These are phyloP conservation scores for Meyerozyma smithsonii DNA, from an alignment of 1,139 yeast species.

Conservation along the genomic window DNA sequence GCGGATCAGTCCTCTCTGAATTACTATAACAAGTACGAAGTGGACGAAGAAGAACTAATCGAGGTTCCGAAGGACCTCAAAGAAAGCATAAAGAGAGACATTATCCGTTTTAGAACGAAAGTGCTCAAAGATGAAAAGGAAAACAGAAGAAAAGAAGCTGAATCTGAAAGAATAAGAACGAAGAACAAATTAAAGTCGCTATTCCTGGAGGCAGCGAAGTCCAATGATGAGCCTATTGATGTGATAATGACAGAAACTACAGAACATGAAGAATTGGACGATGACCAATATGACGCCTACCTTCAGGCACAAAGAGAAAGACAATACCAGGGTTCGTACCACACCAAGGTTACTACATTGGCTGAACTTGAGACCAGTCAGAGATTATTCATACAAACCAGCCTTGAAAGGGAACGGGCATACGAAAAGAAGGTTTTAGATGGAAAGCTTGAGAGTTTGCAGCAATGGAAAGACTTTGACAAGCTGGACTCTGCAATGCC, in stretches of 20 bases:
- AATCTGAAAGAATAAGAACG: slow-evolving; percentile 49
- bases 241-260: background rate
- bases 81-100: slow-evolving; percentile 54
- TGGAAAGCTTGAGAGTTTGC: slow-evolving; percentile 32
- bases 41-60: slow-evolving; percentile 55
- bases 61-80: slow-evolving; percentile 60
- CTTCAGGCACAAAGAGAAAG: slow-evolving; percentile 17
- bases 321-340: slow-evolving; percentile 12
- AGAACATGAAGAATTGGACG: slow-evolving; percentile 27
- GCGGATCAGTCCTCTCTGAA: slow-evolving; percentile 33
- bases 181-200: slow-evolving; percentile 47
- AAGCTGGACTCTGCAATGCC: slow-evolving; percentile 8
- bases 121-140: slow-evolving; percentile 56
- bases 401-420: slow-evolving; percentile 10
- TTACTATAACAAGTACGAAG: slow-evolving; percentile 42
- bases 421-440: slow-evolving; percentile 35
- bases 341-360: slow-evolving; percentile 1
- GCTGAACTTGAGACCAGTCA: background rate
- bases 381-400: background rate
- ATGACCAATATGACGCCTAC: slow-evolving; percentile 28
- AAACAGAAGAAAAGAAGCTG: slow-evolving; percentile 47
- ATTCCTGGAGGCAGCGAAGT: slow-evolving; percentile 28
- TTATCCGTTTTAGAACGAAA: slow-evolving; percentile 57
- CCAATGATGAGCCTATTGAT: slow-evolving; percentile 15
- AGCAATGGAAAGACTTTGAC: slow-evolving; percentile 22